phyloP scores from a whole-genome alignment of 495 filamentous ascomycete species.

The Staphylotrichum tortipilum region DNA sequence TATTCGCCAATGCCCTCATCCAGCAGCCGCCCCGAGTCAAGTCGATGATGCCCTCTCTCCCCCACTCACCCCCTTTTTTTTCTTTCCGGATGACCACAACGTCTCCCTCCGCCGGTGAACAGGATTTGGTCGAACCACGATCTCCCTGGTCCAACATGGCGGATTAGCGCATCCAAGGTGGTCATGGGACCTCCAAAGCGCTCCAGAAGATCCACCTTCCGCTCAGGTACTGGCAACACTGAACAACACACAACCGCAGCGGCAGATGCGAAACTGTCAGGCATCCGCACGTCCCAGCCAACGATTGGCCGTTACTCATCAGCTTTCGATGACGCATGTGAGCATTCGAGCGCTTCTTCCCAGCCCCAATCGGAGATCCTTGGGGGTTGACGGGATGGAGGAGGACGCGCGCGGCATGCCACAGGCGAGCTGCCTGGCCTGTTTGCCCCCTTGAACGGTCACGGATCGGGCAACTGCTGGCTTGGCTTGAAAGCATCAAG shows the following conservation, averaged over 20 bases:
- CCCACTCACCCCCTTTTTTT: too few species aligned
- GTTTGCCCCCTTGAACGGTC: too few species aligned
- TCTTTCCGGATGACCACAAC: constrained; percentile 11
- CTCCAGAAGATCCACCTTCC: constrained; percentile 15
- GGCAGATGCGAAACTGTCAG: constrained; percentile 6
- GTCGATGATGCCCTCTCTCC: not conserved
- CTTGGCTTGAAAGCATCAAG: too few species aligned
- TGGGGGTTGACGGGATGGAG: not conserved
- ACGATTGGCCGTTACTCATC: not conserved
- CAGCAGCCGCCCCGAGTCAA: not conserved
- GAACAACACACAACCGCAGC: not conserved
- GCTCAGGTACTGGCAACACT: constrained; percentile 3
- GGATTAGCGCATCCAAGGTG: constrained; percentile 18
- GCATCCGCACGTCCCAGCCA: not conserved
- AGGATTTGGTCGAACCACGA: constrained; percentile 13
- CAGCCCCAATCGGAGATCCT: not conserved
- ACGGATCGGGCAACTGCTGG: too few species aligned
- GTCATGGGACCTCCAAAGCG: constrained; percentile 25
- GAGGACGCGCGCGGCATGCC: not conserved
- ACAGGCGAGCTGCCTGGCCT: not conserved
- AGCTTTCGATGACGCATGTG: constrained; percentile 2
- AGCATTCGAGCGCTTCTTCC: not conserved
- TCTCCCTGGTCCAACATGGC: constrained; percentile 13
- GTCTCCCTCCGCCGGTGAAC: constrained; percentile 6
- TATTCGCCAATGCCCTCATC: constrained; percentile 2